Conservation (phyloP, 2,329 filamentous ascomycete species). For the Aureobasidium melanogenum region DNA sequence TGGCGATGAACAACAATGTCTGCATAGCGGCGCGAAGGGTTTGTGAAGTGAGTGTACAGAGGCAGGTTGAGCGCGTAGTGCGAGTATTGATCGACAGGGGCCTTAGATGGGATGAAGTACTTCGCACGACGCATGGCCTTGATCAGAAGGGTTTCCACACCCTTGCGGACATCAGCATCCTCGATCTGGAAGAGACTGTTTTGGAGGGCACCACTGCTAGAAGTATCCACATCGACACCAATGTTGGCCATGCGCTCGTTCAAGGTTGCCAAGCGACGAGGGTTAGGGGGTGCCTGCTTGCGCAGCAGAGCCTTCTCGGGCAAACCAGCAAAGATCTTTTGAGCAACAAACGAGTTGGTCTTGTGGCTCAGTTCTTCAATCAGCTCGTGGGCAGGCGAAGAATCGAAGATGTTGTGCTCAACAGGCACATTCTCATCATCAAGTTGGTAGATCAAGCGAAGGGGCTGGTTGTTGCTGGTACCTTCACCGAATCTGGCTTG, state of each 20-base stretch:
- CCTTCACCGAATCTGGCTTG: conserved; percentile 70
- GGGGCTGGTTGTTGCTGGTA: conserved; percentile 68
- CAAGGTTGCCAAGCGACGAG: conserved; percentile 81
- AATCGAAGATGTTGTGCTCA: conserved; percentile 92
- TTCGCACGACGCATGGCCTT: conserved; percentile 96
- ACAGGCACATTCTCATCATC: conserved; percentile 98
- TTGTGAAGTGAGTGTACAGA: conserved; percentile 95
- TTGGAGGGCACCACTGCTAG: conserved; percentile 83
- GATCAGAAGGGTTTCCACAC: conserved; percentile 91
- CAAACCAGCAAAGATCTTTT: conserved; percentile 67
- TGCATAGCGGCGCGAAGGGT: conserved; percentile 86
- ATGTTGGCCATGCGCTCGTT: conserved; percentile 87
- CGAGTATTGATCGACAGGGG: conserved; percentile 64
- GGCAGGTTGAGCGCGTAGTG: conserved; percentile 92
- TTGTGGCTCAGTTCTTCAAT: conserved; percentile 94
- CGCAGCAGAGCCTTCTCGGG: conserved; percentile 91
- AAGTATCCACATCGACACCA: conserved; percentile 80
- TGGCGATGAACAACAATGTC: conserved; percentile 95
- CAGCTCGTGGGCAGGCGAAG: conserved; percentile 78
- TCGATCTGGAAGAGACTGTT: conserved; percentile 92
- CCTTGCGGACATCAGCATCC: conserved; percentile 82
- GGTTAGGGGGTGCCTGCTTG: conserved; percentile 75
- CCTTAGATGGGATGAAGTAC: conserved; percentile 81
- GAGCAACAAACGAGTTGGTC: conserved; percentile 80
- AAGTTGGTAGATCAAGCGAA: conserved; percentile 84